These are phyloP conservation scores for Aulographum hederae DNA, from an alignment of 2,329 filamentous ascomycete genomes.

Conservation along the genomic window DNA sequence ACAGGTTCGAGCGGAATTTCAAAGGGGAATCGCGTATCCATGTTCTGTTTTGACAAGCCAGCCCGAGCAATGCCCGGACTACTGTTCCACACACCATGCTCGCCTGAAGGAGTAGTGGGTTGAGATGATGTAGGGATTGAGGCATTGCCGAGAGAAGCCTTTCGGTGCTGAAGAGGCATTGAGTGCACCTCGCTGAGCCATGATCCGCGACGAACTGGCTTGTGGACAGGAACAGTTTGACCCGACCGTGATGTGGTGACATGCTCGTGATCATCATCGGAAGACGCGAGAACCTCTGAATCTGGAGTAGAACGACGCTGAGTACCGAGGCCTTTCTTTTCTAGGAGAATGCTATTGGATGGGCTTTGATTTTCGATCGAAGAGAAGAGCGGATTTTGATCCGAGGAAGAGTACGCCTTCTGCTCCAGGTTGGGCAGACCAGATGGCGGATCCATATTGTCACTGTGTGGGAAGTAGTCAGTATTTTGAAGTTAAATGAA, in stretches of 20 bases:
- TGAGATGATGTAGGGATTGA: constrained; percentile 48
- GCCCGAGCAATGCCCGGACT: constrained; percentile 17
- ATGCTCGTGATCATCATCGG: constrained; percentile 6
- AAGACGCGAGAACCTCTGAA: constrained; percentile 6
- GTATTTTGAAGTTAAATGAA: too few species aligned
- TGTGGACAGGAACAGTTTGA: neutral
- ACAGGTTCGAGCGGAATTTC: constrained; percentile 77
- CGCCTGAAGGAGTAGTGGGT: constrained; percentile 59
- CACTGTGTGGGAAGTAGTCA: neutral
- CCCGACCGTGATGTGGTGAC: constrained; percentile 3
- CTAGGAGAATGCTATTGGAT: neutral
- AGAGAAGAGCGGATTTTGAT: neutral
- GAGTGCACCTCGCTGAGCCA: constrained; percentile 74
- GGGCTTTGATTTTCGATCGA: neutral
- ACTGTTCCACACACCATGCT: constrained; percentile 30
- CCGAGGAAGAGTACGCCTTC: neutral
- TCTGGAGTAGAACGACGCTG: constrained; percentile 4
- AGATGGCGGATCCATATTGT: neutral
- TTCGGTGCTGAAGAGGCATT: constrained; percentile 37
- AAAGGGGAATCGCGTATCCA: constrained; percentile 45
- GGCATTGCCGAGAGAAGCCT: constrained; percentile 55
- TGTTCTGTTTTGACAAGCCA: constrained; percentile 13
- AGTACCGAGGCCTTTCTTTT: neutral
- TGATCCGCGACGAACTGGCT: constrained; percentile 27
- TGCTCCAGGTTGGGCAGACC: neutral